Base-by-base conservation (phyloP, 768 basidiomycete species). In the Hericium coralloides region DNA sequence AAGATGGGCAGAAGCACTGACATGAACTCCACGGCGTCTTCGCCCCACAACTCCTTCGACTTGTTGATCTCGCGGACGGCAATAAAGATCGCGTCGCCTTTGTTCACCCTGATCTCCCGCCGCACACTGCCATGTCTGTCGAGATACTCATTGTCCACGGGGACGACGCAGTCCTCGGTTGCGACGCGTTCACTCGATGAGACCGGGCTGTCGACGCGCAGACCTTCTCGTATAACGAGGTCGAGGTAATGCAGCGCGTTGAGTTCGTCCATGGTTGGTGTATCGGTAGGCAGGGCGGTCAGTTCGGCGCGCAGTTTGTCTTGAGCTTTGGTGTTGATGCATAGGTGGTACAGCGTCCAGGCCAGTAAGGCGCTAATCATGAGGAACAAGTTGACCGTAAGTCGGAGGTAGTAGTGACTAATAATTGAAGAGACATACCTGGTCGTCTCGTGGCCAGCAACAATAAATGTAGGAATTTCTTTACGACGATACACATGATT, bases 251-350 rank as follows among this genome's bases (percentile, higher is more conserved):
- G 78, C 3, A 92, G 72, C 3, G 76, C 72, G 56, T 80, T 78
- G 1, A 91, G 75, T 36, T 83, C 77, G 36, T 90, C 87, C 82
- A 89, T 87, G 3, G 77, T 75, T 2, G 87, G 86, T 0, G 69
- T 79, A 10, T 85, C 80, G 0, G 79, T 82, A 0, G 73, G 63
- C 12, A 84, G 70, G 0, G 69, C 64, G 8, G 79, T 67, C 1
- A 85, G 70, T 63, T 90, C 87, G 1, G 79, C 73, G 0, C 84
- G 75, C 0, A 91, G 74, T 59, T 79, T 79, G 9, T 62, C 69
- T 59, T 88, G 85, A 4, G 78, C 68, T 1, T 74, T 70, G 0
- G 74, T 73, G 45, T 78, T 60, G 58, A 78, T 72, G 0, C 78
- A 70, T 7, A 89, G 71, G 1, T 78, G 76, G 61, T 74, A 84